Evolutionary conservation across 139 green algal species (phyloP).

Genomic region (Nannochloris sp.): DNA sequence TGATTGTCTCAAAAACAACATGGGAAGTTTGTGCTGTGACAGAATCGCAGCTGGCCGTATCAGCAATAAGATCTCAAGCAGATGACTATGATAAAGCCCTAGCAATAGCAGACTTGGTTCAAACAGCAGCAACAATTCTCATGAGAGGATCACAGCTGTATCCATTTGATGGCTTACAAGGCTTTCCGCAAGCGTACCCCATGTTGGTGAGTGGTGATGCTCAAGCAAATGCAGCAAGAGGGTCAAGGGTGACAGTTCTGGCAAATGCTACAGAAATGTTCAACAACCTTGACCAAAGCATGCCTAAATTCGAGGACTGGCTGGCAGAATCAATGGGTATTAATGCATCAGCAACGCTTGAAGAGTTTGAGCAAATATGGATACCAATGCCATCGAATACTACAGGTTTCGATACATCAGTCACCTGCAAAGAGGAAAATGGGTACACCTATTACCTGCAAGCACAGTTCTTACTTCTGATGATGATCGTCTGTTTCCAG

Average conservation of each 20-base stretch:
- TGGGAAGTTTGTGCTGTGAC: slow-evolving; percentile 12
- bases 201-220: slow-evolving; percentile 16
- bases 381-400: slow-evolving; percentile 13
- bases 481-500: slow-evolving; percentile 12
- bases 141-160: slow-evolving; percentile 12
- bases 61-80: slow-evolving; percentile 18
- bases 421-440: slow-evolving; percentile 13
- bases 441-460: slow-evolving; percentile 17
- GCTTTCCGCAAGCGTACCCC: slow-evolving; percentile 2
- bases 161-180: slow-evolving; percentile 12
- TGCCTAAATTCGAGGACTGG: slow-evolving; percentile 11
- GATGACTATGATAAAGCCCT: slow-evolving; percentile 28
- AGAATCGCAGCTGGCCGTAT: slow-evolving; percentile 13
- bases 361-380: slow-evolving; percentile 8
- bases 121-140: slow-evolving; percentile 27
- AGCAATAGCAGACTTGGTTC: slow-evolving; percentile 27
- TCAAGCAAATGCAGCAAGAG: slow-evolving; percentile 1
- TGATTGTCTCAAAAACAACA: not conserved
- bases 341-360: slow-evolving; percentile 18
- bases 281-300: slow-evolving; percentile 9
- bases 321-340: slow-evolving; percentile 25
- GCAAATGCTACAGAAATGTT: slow-evolving; percentile 18
- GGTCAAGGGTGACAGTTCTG: slow-evolving; percentile 11
- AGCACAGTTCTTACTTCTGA: slow-evolving; percentile 10
- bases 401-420: slow-evolving; percentile 8